Evolutionary conservation across 768 basidiomycete species (phyloP).

Genomic region (Nidularia sp.): DNA sequence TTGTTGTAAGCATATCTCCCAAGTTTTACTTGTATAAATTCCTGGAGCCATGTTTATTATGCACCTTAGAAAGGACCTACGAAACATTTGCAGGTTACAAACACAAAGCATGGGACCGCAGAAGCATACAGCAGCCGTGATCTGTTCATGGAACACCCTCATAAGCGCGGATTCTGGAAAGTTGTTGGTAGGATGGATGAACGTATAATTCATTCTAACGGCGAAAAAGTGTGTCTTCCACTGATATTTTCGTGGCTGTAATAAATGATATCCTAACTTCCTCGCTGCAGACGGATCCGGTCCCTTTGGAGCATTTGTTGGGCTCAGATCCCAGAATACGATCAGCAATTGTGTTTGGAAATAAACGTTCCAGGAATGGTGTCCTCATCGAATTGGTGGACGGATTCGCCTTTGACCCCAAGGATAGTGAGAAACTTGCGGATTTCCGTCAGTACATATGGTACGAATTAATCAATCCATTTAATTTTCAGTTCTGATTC

Average conservation of each 20-base stretch:
- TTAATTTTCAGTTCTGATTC: background rate
- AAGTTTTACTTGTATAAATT: background rate
- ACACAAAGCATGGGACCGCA: background rate
- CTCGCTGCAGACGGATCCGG: background rate
- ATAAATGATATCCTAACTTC: background rate
- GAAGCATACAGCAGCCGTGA: background rate
- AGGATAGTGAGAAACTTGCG: background rate
- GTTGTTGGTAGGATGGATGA: background rate
- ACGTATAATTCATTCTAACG: slow-evolving; percentile 2
- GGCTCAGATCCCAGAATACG: background rate
- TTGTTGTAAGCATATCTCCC: background rate
- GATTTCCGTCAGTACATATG: background rate
- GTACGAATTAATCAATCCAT: background rate
- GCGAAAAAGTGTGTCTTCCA: background rate
- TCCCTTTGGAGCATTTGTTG: slow-evolving; percentile 1
- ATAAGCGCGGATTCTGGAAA: background rate
- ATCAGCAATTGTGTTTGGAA: background rate
- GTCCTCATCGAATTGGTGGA: background rate
- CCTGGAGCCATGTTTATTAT: background rate
- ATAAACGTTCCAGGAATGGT: background rate
- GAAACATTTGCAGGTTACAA: background rate
- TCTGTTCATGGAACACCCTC: background rate
- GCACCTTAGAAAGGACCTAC: background rate
- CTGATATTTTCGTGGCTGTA: background rate
- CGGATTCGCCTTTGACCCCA: background rate